Percentiles rank a stretch among this genome's conserved stretches.
Conservation (phyloP, 192 early-diverging fungal species). For the Oehlia diaphana region DNA sequence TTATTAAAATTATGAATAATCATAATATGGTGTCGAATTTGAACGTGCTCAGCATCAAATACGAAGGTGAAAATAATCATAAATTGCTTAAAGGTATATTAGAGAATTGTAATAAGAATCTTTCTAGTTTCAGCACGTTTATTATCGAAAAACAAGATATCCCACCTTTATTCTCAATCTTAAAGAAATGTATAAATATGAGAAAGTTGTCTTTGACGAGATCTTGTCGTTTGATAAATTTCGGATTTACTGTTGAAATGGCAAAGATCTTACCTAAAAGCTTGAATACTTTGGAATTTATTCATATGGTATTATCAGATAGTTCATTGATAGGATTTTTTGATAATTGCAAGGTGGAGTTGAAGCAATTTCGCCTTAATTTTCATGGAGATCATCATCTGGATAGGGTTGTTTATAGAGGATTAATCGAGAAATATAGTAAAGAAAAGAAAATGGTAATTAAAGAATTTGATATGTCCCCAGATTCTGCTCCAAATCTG, state of each 20-base stretch:
- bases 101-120: neutral
- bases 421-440: neutral
- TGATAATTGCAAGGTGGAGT: neutral
- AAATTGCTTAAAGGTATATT: neutral
- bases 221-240: neutral
- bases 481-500: neutral
- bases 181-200: neutral
- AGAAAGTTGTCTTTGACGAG: neutral
- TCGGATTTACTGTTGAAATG: neutral
- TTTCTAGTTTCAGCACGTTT: neutral
- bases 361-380: neutral
- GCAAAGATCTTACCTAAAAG: neutral
- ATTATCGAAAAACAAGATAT: neutral
- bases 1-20: neutral
- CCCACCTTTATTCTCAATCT: neutral
- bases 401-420: neutral
- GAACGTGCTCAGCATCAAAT: neutral
- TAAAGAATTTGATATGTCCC: neutral
- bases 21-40: neutral
- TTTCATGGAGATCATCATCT: neutral
- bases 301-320: neutral
- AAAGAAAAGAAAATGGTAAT: neutral
- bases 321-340: neutral
- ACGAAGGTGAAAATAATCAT: neutral
- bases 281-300: neutral